These are phyloP conservation scores for Erigeron canadensis DNA, from an alignment of 129 eudicot genomes.

Conservation along the genomic window DNA sequence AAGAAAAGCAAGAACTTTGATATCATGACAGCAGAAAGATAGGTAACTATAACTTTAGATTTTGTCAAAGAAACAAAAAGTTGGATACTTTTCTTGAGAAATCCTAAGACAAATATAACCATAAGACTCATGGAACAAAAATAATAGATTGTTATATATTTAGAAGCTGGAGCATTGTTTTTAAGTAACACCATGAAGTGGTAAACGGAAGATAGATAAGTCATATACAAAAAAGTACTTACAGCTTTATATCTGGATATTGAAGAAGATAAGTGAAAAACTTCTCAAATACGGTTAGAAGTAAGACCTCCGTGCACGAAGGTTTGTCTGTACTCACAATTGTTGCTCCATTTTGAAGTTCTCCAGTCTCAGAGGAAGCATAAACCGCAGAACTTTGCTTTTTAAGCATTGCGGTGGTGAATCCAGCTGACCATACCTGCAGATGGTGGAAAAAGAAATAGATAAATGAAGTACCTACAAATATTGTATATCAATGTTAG, in stretches of 20 bases:
- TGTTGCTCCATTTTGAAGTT: conserved; percentile 24
- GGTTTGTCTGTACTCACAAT: conserved; percentile 41
- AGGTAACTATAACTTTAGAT: neutral
- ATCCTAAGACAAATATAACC: neutral
- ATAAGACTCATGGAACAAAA: neutral
- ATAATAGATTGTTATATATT: neutral
- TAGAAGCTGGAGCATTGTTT: neutral
- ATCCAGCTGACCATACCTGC: conserved; percentile 97
- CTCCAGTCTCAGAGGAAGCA: conserved; percentile 41
- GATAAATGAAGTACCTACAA: neutral
- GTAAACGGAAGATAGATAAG: neutral
- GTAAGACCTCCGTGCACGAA: conserved; percentile 42
- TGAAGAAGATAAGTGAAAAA: conserved; percentile 58
- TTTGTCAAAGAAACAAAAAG: neutral
- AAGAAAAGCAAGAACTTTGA: no score
- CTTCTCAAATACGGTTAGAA: conserved; percentile 63
- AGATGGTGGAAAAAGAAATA: neutral
- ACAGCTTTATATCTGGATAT: conserved; percentile 66
- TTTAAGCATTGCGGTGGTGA: conserved; percentile 75
- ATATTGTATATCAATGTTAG: neutral
- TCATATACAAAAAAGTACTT: conserved; percentile 30
- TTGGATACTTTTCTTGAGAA: neutral
- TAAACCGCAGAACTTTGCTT: conserved; percentile 66
- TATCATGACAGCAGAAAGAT: neutral
- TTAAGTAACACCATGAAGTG: neutral